These are phyloP conservation scores for Talaromyces nanjingensis DNA, from an alignment of 495 filamentous ascomycete species.

Conservation along the genomic window DNA sequence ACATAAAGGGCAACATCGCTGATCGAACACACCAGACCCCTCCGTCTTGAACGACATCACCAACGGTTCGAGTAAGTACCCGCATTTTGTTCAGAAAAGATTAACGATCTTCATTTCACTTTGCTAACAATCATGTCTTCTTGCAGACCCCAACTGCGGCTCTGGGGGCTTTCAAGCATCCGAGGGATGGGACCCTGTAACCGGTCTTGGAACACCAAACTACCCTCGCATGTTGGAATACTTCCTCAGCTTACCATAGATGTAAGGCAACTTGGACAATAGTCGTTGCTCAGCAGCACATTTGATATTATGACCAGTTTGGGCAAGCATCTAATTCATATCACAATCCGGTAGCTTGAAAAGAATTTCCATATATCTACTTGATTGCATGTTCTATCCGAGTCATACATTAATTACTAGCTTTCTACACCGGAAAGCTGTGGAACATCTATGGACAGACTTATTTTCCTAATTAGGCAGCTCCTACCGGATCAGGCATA, in stretches of 20 bases:
- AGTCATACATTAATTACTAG: background rate
- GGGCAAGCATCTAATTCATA: background rate
- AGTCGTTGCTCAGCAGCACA: background rate
- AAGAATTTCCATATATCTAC: background rate
- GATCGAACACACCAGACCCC: constrained; percentile 28
- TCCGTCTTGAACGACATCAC: constrained; percentile 57
- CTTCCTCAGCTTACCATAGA: constrained; percentile 26
- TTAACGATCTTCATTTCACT: background rate
- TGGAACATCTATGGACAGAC: background rate
- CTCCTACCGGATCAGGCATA: background rate
- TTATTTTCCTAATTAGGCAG: background rate
- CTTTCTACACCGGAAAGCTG: background rate
- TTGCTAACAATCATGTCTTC: background rate
- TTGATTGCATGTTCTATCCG: background rate
- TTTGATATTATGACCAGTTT: background rate
- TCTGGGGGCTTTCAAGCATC: constrained; percentile 46
- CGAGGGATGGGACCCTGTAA: constrained; percentile 47
- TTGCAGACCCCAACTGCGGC: constrained; percentile 47
- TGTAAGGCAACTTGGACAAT: background rate
- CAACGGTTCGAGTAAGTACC: constrained; percentile 24
- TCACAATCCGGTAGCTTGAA: background rate
- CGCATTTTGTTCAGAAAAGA: background rate
- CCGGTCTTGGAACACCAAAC: constrained; percentile 47
- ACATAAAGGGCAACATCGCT: background rate
- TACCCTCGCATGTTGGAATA: constrained; percentile 40